Evolutionary conservation across 1,284 basidiomycete species (phyloP).

Genomic region (Rhodotorula mucilaginosa): DNA sequence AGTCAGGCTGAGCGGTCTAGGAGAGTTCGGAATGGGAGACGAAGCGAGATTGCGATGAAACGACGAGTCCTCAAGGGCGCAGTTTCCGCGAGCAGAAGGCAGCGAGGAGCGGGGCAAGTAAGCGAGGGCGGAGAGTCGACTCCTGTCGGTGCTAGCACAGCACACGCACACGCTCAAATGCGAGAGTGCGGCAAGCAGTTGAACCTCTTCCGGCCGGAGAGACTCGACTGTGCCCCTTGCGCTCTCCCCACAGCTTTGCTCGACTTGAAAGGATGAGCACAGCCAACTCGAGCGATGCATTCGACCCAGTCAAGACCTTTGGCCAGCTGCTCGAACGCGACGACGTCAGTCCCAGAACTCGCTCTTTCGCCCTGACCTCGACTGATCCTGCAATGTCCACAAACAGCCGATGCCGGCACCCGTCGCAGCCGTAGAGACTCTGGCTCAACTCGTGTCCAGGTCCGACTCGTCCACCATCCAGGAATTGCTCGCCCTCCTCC

Average conservation of each 20-base stretch:
- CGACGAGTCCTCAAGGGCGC: no score
- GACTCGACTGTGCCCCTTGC: not conserved
- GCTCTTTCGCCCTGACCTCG: not conserved
- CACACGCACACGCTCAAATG: no score
- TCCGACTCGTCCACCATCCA: conserved; percentile 80
- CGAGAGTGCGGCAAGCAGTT: no score
- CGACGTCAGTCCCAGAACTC: conserved; percentile 28
- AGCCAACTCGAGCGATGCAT: not conserved
- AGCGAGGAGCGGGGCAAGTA: no score
- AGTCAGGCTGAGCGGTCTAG: no score
- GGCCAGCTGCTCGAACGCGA: conserved; percentile 33
- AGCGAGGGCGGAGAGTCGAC: no score
- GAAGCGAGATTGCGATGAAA: no score
- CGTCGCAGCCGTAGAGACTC: conserved; percentile 76
- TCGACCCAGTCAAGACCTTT: conserved; percentile 37
- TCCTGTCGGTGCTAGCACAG: no score
- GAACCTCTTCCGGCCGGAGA: not conserved
- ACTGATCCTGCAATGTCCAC: not conserved
- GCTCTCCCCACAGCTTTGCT: conserved; percentile 7
- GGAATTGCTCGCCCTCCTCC: conserved; percentile 78
- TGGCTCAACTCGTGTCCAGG: conserved; percentile 70
- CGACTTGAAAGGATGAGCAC: not conserved
- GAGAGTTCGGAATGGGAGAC: not conserved
- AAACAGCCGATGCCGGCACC: conserved; percentile 70
- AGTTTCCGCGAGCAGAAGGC: no score